Evolutionary conservation across 2,329 filamentous ascomycete species (phyloP).

Genomic region (Sarocladium oryzae): DNA sequence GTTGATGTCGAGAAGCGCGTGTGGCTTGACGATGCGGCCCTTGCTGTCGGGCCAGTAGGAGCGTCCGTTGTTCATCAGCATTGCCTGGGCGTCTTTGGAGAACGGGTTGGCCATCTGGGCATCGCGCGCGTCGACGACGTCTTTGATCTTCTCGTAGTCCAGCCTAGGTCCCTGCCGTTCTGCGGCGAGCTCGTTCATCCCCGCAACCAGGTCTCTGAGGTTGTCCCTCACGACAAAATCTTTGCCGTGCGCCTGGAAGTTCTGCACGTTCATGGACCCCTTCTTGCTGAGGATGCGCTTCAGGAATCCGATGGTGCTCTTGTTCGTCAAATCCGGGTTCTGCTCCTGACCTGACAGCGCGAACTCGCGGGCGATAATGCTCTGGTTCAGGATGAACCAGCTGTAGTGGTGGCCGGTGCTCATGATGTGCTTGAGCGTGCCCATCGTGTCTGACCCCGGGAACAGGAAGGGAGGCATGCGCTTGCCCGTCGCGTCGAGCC

Average conservation of each 20-base stretch:
- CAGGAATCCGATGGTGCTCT: constrained; percentile 48
- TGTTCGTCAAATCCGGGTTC: constrained; percentile 53
- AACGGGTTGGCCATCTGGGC: constrained; percentile 49
- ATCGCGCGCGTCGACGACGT: constrained; percentile 46
- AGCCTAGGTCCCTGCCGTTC: constrained; percentile 40
- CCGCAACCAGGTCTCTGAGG: constrained; percentile 46
- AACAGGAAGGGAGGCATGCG: constrained; percentile 50
- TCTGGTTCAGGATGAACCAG: constrained; percentile 55
- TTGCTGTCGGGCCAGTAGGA: constrained; percentile 48
- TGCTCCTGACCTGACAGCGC: constrained; percentile 57
- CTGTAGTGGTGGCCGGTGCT: constrained; percentile 55
- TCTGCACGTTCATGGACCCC: constrained; percentile 48
- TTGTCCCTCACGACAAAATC: constrained; percentile 55
- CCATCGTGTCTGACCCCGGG: constrained; percentile 51
- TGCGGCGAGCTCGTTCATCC: constrained; percentile 51
- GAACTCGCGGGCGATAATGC: constrained; percentile 55
- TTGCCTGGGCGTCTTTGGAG: constrained; percentile 55
- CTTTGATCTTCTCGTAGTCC: constrained; percentile 35
- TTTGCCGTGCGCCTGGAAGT: constrained; percentile 50
- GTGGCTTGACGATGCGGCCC: constrained; percentile 46
- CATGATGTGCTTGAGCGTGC: constrained; percentile 53
- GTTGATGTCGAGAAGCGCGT: constrained; percentile 45
- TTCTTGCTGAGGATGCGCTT: constrained; percentile 44
- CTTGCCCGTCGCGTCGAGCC: constrained; percentile 55
- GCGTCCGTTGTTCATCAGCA: constrained; percentile 53